Conservation (phyloP, 331 rosid genomes). For the Quercus lobata region DNA sequence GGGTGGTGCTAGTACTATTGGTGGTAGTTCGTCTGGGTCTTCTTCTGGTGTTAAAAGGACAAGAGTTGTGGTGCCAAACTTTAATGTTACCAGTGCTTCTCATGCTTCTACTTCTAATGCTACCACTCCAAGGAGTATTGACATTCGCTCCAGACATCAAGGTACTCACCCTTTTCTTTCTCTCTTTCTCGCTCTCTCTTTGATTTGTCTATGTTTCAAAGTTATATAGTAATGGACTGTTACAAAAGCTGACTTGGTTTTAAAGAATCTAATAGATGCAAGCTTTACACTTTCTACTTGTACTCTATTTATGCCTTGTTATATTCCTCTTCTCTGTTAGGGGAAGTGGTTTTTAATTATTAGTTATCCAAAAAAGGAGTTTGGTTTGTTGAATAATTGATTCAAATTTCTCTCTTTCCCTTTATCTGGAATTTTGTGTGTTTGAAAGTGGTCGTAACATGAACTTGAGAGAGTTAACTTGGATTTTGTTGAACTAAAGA, state of each 20-base stretch:
- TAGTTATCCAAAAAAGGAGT: neutral
- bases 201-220: neutral
- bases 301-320: neutral
- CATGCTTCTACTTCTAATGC: conserved; percentile 50
- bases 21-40: conserved; percentile 43
- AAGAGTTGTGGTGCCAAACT: conserved; percentile 36
- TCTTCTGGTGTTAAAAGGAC: conserved; percentile 59
- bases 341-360: neutral
- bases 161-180: conserved; percentile 20
- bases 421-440: neutral
- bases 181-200: neutral
- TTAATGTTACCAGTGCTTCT: conserved; percentile 40
- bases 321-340: neutral
- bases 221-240: too few species aligned
- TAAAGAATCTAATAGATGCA: neutral
- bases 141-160: conserved; percentile 44
- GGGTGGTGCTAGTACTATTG: neutral
- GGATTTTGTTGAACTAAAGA: neutral
- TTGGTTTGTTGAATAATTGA: neutral
- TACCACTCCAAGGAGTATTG: conserved; percentile 46
- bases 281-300: neutral
- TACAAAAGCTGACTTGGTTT: neutral
- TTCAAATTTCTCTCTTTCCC: neutral
- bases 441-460: too few species aligned
- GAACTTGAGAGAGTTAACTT: neutral